Evolutionary conservation across 2,329 filamentous ascomycete species (phyloP).

Genomic region (Pseudogymnoascus sp.): DNA sequence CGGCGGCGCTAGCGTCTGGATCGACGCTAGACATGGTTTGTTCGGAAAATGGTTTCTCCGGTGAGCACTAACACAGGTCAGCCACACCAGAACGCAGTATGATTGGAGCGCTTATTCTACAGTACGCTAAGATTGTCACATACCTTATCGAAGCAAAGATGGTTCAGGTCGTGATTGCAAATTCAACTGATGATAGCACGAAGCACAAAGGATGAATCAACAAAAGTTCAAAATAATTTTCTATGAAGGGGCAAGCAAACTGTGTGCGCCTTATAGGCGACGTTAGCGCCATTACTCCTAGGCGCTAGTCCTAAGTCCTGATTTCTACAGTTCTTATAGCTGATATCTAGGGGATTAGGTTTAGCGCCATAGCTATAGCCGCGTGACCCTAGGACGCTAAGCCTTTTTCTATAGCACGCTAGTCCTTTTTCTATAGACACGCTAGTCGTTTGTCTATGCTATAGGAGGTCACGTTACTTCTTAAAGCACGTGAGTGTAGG

Average conservation of each 20-base stretch:
- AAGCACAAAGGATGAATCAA: background rate
- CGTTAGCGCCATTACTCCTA: background rate
- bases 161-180: background rate
- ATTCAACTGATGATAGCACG: background rate
- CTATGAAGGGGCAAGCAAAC: background rate
- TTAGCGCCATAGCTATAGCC: background rate
- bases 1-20: background rate
- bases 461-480: background rate
- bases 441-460: background rate
- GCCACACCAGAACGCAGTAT: background rate
- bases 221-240: background rate
- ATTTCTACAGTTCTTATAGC: background rate
- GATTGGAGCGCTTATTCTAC: background rate
- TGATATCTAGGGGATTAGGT: background rate
- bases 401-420: background rate
- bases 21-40: background rate
- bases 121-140: background rate
- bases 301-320: background rate
- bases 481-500: background rate
- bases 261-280: background rate
- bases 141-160: background rate
- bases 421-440: background rate
- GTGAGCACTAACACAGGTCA: background rate
- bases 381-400: background rate
- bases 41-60: background rate